Conservation (phyloP, 805 yeast species). For the Candida yuanshanica region DNA sequence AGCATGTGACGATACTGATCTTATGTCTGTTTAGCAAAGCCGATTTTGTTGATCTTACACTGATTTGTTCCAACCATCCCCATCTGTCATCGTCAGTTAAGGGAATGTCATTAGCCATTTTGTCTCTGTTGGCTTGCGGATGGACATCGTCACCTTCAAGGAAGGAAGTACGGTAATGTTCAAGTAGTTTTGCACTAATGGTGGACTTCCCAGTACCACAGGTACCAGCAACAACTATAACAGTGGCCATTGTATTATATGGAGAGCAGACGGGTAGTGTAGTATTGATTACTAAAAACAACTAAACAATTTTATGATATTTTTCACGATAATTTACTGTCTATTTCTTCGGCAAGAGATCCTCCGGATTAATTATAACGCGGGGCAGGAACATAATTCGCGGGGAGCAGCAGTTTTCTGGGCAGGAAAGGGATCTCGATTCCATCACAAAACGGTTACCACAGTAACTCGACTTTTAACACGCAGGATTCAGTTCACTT, state of each 20-base stretch:
- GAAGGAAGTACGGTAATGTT: slow-evolving; percentile 44
- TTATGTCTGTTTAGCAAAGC: slow-evolving; percentile 29
- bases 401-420: too few relatives aligned
- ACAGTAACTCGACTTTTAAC: too few relatives aligned
- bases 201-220: slow-evolving; percentile 96
- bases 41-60: slow-evolving; percentile 33
- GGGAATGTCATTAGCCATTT: slow-evolving; percentile 80
- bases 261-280: too few relatives aligned
- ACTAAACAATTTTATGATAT: too few relatives aligned
- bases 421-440: too few relatives aligned
- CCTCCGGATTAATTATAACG: too few relatives aligned
- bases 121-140: slow-evolving; percentile 64
- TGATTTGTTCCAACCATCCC: slow-evolving; percentile 72
- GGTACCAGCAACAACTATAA: slow-evolving; percentile 83
- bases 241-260: slow-evolving; percentile 16
- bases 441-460: too few relatives aligned
- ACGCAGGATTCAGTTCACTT: too few relatives aligned
- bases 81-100: slow-evolving; percentile 86
- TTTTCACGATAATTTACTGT: too few relatives aligned
- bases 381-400: too few relatives aligned
- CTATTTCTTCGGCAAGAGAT: too few relatives aligned
- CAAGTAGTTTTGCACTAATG: slow-evolving; percentile 49
- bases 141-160: slow-evolving; percentile 86
- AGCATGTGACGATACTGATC: slow-evolving; percentile 65
- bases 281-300: too few relatives aligned